phyloP scores from a whole-genome alignment of 176 grass and related monocot species.

The Paspalum vaginatum region DNA sequence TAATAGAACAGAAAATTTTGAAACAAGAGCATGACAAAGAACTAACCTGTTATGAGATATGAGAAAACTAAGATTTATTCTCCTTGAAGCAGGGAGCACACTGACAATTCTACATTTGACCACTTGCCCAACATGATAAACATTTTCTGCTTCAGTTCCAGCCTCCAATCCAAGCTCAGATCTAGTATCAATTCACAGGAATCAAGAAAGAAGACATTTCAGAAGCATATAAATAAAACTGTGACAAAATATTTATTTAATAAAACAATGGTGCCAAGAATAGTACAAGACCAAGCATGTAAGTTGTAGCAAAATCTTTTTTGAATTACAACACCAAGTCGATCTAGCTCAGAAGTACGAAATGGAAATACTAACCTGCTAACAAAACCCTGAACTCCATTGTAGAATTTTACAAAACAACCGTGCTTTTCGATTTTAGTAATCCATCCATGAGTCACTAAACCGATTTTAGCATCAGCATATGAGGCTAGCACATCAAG shows the following conservation, averaged over 20 bases:
- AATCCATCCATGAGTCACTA: slow-evolving; percentile 95
- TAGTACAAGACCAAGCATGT: not conserved
- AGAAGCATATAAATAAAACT: slow-evolving; percentile 25
- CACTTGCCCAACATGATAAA: slow-evolving; percentile 91
- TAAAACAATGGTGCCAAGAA: slow-evolving; percentile 24
- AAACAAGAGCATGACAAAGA: slow-evolving; percentile 24
- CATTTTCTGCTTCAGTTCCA: slow-evolving; percentile 75
- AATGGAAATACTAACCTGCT: slow-evolving; percentile 58
- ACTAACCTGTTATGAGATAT: slow-evolving; percentile 74
- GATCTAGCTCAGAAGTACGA: slow-evolving; percentile 13
- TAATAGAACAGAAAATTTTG: not conserved
- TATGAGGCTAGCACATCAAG: slow-evolving; percentile 78
- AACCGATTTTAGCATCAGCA: slow-evolving; percentile 84
- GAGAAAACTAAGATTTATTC: slow-evolving; percentile 80
- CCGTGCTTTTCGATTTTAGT: slow-evolving; percentile 96
- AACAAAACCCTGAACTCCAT: slow-evolving; percentile 91
- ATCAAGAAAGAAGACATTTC: slow-evolving; percentile 31
- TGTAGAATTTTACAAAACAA: slow-evolving; percentile 92
- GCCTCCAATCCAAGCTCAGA: slow-evolving; percentile 87
- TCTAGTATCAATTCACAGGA: slow-evolving; percentile 47
- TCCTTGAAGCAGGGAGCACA: slow-evolving; percentile 68
- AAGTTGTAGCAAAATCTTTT: not conserved
- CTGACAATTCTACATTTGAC: slow-evolving; percentile 93
- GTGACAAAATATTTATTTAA: not conserved
- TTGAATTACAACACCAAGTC: slow-evolving; percentile 7